A percentile compares a stretch with the other conserved stretches of the same genome.
phyloP scores from a whole-genome alignment of 2,329 filamentous ascomycete genomes.

The Epichloe coenophiala region DNA sequence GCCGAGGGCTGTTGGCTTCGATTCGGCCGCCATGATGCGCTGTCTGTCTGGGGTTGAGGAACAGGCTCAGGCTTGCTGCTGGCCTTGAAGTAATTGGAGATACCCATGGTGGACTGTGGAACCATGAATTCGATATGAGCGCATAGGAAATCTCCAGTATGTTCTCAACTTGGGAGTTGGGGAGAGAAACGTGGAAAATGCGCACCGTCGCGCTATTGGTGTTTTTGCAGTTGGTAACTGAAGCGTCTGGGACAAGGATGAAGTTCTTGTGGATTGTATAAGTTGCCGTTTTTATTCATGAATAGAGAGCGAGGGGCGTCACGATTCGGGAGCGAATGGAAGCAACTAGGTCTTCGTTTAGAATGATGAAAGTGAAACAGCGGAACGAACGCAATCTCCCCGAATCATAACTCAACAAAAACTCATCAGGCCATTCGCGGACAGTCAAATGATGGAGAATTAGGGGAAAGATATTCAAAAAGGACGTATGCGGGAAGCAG shows the following conservation, averaged over 20 bases:
- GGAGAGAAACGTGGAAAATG: too few relatives aligned
- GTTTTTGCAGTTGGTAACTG: too few relatives aligned
- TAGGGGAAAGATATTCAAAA: background rate
- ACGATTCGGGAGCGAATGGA: background rate
- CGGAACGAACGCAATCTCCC: background rate
- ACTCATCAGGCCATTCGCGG: background rate
- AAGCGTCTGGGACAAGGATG: background rate
- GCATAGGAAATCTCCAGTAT: background rate
- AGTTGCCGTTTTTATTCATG: background rate
- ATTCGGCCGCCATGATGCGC: constrained; percentile 9
- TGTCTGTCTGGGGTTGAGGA: constrained; percentile 7
- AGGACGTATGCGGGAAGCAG: background rate
- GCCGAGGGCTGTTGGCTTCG: constrained; percentile 13
- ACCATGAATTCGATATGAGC: background rate
- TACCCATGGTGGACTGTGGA: constrained; percentile 35
- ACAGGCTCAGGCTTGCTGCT: constrained; percentile 10
- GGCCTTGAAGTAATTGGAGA: constrained; percentile 50
- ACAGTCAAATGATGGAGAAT: background rate
- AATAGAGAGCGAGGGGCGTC: background rate
- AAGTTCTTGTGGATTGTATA: background rate
- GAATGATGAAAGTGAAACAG: background rate
- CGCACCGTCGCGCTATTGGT: too few relatives aligned
- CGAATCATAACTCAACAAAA: background rate
- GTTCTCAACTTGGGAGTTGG: too few relatives aligned
- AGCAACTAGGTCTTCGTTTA: background rate